Conservation (phyloP, 106 monocot genomes). For the Dendrobium catenatum region DNA sequence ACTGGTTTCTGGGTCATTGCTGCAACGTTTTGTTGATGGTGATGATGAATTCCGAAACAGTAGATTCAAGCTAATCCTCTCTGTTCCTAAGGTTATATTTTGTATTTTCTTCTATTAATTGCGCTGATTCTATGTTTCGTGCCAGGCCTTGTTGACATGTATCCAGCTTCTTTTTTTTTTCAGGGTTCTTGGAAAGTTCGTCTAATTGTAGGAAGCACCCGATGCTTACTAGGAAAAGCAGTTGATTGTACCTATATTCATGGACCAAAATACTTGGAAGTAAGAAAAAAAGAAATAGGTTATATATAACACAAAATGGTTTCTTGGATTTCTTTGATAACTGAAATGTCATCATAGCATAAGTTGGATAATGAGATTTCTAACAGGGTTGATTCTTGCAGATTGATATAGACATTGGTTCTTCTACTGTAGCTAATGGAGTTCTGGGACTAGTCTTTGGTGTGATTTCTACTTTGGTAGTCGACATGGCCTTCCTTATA, state of each 20-base stretch:
- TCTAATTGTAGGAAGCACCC: conserved; percentile 90
- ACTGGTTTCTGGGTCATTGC: conserved; percentile 56
- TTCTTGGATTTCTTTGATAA: background rate
- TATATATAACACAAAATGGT: background rate
- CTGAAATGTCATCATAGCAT: background rate
- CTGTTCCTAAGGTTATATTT: conserved; percentile 66
- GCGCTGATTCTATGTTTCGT: background rate
- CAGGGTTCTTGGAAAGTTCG: conserved; percentile 99
- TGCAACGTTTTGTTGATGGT: conserved; percentile 86
- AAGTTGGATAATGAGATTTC: background rate
- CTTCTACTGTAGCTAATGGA: conserved; percentile 97
- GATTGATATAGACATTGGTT: conserved; percentile 97
- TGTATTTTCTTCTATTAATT: background rate
- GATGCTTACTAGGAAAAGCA: conserved; percentile 88
- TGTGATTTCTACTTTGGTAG: conserved; percentile 74
- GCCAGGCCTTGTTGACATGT: too few species aligned
- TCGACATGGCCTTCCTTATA: conserved; percentile 98
- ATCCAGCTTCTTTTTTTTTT: background rate
- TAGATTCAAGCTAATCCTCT: conserved; percentile 91
- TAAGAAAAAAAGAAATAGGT: conserved; percentile 19
- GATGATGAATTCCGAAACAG: conserved; percentile 98
- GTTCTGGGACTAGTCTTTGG: conserved; percentile 85
- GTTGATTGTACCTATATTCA: conserved; percentile 90
- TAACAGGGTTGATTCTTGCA: conserved; percentile 24
- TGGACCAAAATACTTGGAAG: conserved; percentile 80